Percentiles rank a stretch among this genome's conserved stretches.
Conservation (phyloP, 805 yeast genomes). For the Saccharomycopsis oosterbeekiorum region DNA sequence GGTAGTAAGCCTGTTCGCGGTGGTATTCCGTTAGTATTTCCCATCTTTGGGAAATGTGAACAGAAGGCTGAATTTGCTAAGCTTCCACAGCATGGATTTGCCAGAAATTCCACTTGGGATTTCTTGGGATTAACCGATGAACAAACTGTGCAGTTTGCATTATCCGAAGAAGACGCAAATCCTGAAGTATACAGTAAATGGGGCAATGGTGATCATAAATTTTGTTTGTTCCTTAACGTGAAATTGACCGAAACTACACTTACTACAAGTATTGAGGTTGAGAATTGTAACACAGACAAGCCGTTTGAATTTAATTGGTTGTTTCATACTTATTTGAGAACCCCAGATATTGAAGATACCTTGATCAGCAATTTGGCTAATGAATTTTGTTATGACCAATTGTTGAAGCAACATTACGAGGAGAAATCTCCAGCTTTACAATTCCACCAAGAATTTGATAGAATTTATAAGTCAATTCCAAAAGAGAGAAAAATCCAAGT, state of each 20-base stretch:
- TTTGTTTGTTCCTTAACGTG: constrained; percentile 65
- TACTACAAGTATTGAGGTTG: constrained; percentile 64
- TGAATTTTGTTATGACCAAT: constrained; percentile 64
- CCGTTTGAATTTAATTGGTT: constrained; percentile 84
- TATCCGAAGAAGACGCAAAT: constrained; percentile 76
- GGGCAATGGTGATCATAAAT: constrained; percentile 46
- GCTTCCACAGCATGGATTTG: constrained; percentile 96
- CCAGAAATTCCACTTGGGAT: constrained; percentile 87
- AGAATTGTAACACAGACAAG: constrained; percentile 49
- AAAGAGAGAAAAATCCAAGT: constrained; percentile 51
- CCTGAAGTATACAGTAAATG: constrained; percentile 53
- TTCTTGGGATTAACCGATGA: constrained; percentile 75
- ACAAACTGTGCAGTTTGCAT: constrained; percentile 74
- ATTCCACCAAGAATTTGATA: constrained; percentile 72
- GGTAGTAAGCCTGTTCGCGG: constrained; percentile 95
- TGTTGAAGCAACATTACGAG: constrained; percentile 47
- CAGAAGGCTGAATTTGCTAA: constrained; percentile 46
- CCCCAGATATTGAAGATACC: constrained; percentile 70
- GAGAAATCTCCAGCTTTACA: constrained; percentile 70
- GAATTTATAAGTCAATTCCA: constrained; percentile 63
- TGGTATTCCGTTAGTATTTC: constrained; percentile 94
- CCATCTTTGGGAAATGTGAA: constrained; percentile 72
- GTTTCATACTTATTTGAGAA: constrained; percentile 80
- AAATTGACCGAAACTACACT: constrained; percentile 48
- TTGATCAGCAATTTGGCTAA: constrained; percentile 73